Base-by-base conservation (phyloP, 768 basidiomycete species). In the Tulasnella sp. region DNA sequence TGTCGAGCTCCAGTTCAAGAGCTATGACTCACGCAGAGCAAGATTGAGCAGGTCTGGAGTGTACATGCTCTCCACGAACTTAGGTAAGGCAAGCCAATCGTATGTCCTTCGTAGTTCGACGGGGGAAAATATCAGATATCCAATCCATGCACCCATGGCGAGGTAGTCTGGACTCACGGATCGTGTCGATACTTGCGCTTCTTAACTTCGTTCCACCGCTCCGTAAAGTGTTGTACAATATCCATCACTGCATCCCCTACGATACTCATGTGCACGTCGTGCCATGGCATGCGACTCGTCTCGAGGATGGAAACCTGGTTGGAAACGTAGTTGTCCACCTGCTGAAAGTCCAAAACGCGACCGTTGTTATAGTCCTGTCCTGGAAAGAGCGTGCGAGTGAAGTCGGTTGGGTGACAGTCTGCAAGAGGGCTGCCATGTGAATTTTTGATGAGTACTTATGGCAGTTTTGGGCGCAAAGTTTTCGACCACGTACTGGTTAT, bases 301-400 rank as follows among this genome's bases (percentile, higher is more conserved):
- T 90, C 86, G 49, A 83, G 68, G 49, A 82, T 77, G 30, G 82
- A 83, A 11, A 91, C 68, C 0, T 76, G 75, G 60, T 85, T 88
- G 66, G 81, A 84, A 21, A 81, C 79, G 67, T 82, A 92, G 61
- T 89, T 77, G 59, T 79, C 75, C 0, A 97, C 94, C 8, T 68
- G 74, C 67, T 90, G 78, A 73, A 93, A 92, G 67, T 94, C 92
- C 70, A 81, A 75, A 31, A 86, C 74, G 10, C 92, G 80, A 1
- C 90, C 89, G 60, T 98, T 90, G 69, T 96, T 93, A 72, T 85
- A 94, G 67, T 93, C 92, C 70, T 96, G 60, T 29, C 94, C 94
- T 0, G 94, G 89, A 75, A 94, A 98, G 24, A 98, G 75, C 1
- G 88, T 90, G 52, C 76, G 77, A 46, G 70, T 66, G 67, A 92